phyloP scores from a whole-genome alignment of 2,329 filamentous ascomycete genomes.

The Aspergillus melleus region DNA sequence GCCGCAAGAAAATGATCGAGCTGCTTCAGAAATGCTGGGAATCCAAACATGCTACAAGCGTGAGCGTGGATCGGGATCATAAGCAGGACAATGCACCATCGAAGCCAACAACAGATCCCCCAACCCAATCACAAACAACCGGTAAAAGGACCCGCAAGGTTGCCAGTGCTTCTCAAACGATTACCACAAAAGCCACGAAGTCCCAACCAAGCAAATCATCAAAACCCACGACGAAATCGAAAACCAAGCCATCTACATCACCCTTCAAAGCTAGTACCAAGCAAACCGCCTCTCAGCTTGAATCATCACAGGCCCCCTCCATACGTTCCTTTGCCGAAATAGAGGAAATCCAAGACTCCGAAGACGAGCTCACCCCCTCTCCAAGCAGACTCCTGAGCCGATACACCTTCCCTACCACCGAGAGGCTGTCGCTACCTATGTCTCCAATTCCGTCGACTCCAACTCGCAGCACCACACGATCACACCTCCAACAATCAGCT shows the following conservation, averaged over 20 bases:
- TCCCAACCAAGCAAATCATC: conserved; percentile 3
- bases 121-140: not conserved
- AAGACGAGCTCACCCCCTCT: conserved; percentile 35
- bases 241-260: not conserved
- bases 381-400: conserved; percentile 24
- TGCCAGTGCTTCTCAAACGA: not conserved
- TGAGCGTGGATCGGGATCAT: conserved; percentile 23
- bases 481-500: not conserved
- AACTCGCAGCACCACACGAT: not conserved
- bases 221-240: not conserved
- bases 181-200: conserved; percentile 15
- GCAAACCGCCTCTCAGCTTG: not conserved
- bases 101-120: not conserved
- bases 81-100: not conserved
- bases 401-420: conserved; percentile 11
- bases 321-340: conserved; percentile 25
- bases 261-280: not conserved
- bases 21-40: conserved; percentile 71
- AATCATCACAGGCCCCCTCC: not conserved
- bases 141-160: not conserved
- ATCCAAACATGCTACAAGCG: conserved; percentile 49
- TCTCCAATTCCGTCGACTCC: conserved; percentile 14
- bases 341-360: conserved; percentile 41
- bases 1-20: conserved; percentile 67
- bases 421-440: conserved; percentile 11